Evolutionary conservation across 2,329 filamentous ascomycete species (phyloP).

Genomic region (Ascochyta fabae): DNA sequence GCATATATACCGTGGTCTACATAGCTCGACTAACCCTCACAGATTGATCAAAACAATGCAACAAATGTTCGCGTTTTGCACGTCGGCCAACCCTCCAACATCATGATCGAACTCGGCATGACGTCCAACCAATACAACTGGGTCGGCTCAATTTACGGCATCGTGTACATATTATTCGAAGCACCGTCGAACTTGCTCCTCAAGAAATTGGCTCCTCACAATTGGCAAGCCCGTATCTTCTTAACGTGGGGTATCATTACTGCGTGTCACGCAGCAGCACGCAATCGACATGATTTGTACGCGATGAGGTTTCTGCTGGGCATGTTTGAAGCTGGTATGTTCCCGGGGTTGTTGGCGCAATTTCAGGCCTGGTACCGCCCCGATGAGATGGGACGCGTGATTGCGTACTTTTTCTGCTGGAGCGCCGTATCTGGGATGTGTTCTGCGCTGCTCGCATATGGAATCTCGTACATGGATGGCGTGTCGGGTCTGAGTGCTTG

Average conservation of each 20-base stretch:
- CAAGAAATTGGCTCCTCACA: conserved; percentile 45
- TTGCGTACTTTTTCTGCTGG: conserved; percentile 47
- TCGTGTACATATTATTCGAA: conserved; percentile 34
- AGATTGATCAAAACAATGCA: conserved; percentile 35
- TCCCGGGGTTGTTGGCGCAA: conserved; percentile 40
- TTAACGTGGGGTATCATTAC: conserved; percentile 35
- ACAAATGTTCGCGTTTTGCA: conserved; percentile 32
- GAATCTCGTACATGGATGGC: conserved; percentile 30
- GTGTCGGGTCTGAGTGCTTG: conserved; percentile 25
- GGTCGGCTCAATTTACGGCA: conserved; percentile 33
- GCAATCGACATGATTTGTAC: conserved; percentile 33
- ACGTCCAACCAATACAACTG: conserved; percentile 34
- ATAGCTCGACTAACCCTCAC: no score
- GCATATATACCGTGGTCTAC: no score
- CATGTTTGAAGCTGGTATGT: conserved; percentile 38
- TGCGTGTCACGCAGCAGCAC: conserved; percentile 39
- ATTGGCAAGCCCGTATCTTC: conserved; percentile 46
- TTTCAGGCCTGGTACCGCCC: conserved; percentile 48
- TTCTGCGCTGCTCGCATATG: conserved; percentile 35
- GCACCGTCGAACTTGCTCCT: conserved; percentile 47
- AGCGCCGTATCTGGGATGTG: conserved; percentile 44
- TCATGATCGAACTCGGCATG: conserved; percentile 30
- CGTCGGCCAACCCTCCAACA: conserved; percentile 27
- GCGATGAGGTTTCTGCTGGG: conserved; percentile 33
- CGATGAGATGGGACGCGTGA: conserved; percentile 47